Evolutionary conservation across 2,329 filamentous ascomycete genomes (phyloP), one percentile per base, ranked within the genome.

Genomic region (Claviceps capensis): DNA sequence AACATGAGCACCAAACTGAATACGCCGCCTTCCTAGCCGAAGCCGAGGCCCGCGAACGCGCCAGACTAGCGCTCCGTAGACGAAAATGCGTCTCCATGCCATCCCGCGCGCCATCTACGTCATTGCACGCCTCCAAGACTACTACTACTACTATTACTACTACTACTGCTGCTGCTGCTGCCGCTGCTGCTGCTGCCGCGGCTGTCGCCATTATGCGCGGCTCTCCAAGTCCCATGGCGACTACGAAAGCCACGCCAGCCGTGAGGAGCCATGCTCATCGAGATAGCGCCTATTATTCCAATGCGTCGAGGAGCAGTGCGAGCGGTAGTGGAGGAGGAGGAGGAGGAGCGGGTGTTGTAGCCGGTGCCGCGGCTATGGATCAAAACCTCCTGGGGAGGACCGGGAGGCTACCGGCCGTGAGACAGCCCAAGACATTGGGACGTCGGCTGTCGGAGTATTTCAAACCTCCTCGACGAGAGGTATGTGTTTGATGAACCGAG

Each of bases 1-100:
- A 30, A 30, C 30, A 34, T 34, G 30, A 34, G 9, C 30, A 34
- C 38, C 38, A 40, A 16, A 52, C 43, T 44, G 62, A 64, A 53
- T 63, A 61, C 48, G 53, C 55, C 2, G 46, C 55, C 30, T 63
- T 63, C 53, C 48, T 61, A 11, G 56, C 54, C 22, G 53, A 57
- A n/a, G 57, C 58, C 5, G 41, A 57, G 17, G 55, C 47, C 23
- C 42, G 49, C 22, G 55, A 58, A 17, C 55, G 50, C 17, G 50
- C 54, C 8, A 37, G 52, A 14, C 47, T 48, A 36, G 49, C 52
- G 38, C 53, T 22, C 5, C 40, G 48, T 9, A 23, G 14, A 9
- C 44, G n/a, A 16, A 34, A 49, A 8, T 43, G 34, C 9, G 16
- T 13, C 1, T 46, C 47, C 42, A 47, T 26, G 30, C 26, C 42